Base-by-base conservation (phyloP, 768 basidiomycete species). In the Hydnum rufescens region DNA sequence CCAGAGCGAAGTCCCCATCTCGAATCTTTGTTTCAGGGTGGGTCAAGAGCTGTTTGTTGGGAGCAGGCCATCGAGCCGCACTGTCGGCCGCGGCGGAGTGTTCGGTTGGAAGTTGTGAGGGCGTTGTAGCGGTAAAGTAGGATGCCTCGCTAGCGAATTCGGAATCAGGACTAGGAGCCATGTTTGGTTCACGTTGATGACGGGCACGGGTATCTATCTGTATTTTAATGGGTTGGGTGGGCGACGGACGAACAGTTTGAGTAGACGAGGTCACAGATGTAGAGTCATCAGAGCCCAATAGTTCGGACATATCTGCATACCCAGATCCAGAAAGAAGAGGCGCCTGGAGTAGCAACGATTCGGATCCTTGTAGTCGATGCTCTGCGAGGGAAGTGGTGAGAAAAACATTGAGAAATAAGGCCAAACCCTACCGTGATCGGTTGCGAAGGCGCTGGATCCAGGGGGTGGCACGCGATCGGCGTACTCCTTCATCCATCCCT, bases 101-200 rank as follows among this genome's bases (percentile, higher is more conserved):
- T n/a, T n/a, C n/a, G 8, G 13, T 36, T 18, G 56, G 32, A 5
- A 49, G 72, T 64, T 32, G 70, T 63, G 28, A 67, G 58, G 2
- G 70, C 70, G 68, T 65, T 23, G 70, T 66, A 5, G 80, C 78
- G 4, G 81, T 84, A 57, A 75, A 74, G 63, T 78, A 82, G 1
- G 80, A 72, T 58, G 44, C 26, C 44, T 78, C 74, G 49, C 75
- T 63, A 2, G 76, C 70, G 4, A 52, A n/a, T 28, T 49, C 34
- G n/a, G 51, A 39, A 32, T 52, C 55, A 39, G 36, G 36, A 13
- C 13, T 39, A 39, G 36, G 36, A 39, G 36, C 36, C 1, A 22
- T 39, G 26, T 47, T 47, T 13, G 44, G 44, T 26, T 47, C 44
- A 26, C 44, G 44, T 26, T 16, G 44, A 28, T 47, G 44, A 28